A percentile compares a stretch with the other conserved stretches of the same genome.
These are phyloP conservation scores for Moesziomyces globuligerus DNA, from an alignment of 1,284 basidiomycete genomes.

Conservation along the genomic window DNA sequence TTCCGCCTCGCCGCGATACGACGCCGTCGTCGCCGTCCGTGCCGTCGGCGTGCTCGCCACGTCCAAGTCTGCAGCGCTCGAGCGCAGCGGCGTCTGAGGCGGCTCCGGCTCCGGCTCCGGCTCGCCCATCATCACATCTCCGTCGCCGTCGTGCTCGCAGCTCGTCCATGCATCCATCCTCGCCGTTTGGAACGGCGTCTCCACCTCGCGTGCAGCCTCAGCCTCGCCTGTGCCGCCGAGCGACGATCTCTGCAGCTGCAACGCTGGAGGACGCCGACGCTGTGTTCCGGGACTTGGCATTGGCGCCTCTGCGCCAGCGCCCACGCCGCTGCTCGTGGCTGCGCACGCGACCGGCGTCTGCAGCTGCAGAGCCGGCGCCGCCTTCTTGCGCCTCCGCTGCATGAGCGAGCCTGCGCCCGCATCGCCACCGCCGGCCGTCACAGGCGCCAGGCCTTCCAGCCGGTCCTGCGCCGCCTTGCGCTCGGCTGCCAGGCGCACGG, in stretches of 20 bases:
- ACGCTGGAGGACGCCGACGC: conserved; percentile 31
- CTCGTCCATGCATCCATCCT: conserved; percentile 21
- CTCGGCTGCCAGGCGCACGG: conserved; percentile 32
- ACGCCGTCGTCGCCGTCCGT: conserved; percentile 5
- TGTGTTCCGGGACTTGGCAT: conserved; percentile 29
- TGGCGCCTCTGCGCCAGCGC: conserved; percentile 3
- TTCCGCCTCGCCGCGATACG: conserved; percentile 4
- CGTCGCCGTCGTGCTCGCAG: conserved; percentile 12
- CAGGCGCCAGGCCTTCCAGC: conserved; percentile 27
- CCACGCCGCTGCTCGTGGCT: neutral
- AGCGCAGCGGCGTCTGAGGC: conserved; percentile 37
- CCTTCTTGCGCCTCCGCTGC: conserved; percentile 42
- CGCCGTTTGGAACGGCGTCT: conserved; percentile 42
- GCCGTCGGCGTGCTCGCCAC: conserved; percentile 40
- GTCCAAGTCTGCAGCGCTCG: conserved; percentile 23
- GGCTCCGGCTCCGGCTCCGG: conserved; percentile 34
- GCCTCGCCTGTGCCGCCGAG: neutral
- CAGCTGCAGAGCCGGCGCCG: conserved; percentile 34
- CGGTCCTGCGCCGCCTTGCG: conserved; percentile 41
- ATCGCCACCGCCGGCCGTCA: conserved; percentile 6
- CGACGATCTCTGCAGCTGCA: conserved; percentile 23
- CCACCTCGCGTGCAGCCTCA: conserved; percentile 11
- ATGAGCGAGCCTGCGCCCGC: conserved; percentile 28
- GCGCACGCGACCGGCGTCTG: conserved; percentile 10
- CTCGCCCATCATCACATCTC: conserved; percentile 36